These are phyloP conservation scores for Hypoxylon sp. DNA, from an alignment of 2,329 filamentous ascomycete species.

Conservation along the genomic window DNA sequence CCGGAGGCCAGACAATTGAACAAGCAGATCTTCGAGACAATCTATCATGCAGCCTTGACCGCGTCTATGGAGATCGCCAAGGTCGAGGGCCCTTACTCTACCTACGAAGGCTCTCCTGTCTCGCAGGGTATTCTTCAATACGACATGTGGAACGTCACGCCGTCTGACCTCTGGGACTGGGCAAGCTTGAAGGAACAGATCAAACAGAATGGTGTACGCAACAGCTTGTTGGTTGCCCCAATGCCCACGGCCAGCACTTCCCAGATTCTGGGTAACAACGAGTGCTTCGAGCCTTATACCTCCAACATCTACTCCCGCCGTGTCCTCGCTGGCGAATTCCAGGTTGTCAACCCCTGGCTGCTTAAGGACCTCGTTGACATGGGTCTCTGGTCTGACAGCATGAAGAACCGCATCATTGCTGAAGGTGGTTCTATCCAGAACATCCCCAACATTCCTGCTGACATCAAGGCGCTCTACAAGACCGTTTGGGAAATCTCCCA, in stretches of 20 bases:
- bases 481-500: constrained; percentile 99
- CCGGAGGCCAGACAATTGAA: constrained; percentile 93
- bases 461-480: constrained; percentile 98
- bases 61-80: constrained; percentile 89
- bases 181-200: constrained; percentile 88
- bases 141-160: constrained; percentile 97
- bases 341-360: constrained; percentile 99
- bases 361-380: constrained; percentile 98
- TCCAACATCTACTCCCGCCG: constrained; percentile 99
- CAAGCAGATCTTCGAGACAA: constrained; percentile 99
- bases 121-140: constrained; percentile 97
- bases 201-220: constrained; percentile 91
- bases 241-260: constrained; percentile 99
- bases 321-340: constrained; percentile 98
- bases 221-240: constrained; percentile 93
- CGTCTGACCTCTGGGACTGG: constrained; percentile 98
- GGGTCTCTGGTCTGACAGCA: constrained; percentile 98
- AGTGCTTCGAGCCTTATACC: constrained; percentile 99
- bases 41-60: constrained; percentile 95
- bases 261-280: constrained; percentile 98
- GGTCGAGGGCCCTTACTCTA: constrained; percentile 84
- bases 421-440: constrained; percentile 96
- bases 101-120: constrained; percentile 92
- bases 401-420: constrained; percentile 99
- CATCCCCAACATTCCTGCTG: constrained; percentile 94